These are phyloP conservation scores for Schoenoplectus tabernaemontani DNA, from an alignment of 202 grass and related monocot genomes.

Conservation along the genomic window DNA sequence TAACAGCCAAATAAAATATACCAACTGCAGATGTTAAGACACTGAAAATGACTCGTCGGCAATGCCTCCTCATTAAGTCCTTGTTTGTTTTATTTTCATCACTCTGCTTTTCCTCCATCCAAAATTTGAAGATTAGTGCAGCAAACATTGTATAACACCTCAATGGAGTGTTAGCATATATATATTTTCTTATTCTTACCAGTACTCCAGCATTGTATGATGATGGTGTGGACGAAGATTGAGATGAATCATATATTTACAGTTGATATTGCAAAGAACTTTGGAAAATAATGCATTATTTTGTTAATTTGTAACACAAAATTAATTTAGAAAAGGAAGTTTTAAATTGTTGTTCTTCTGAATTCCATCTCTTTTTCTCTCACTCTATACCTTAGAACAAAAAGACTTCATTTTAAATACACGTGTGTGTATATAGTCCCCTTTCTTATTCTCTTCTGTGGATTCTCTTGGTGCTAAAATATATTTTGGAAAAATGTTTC, in stretches of 20 bases:
- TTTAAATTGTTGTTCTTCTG: too few species aligned
- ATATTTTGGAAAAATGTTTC: too few species aligned
- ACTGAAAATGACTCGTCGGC: slow-evolving; percentile 76
- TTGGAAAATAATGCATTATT: not conserved
- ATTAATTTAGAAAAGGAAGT: too few species aligned
- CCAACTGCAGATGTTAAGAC: slow-evolving; percentile 81
- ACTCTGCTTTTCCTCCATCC: slow-evolving; percentile 29
- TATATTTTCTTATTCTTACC: not conserved
- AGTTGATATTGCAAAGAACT: not conserved
- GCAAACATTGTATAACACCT: not conserved
- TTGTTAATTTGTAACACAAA: too few species aligned
- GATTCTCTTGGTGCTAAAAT: not conserved
- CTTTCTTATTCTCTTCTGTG: not conserved
- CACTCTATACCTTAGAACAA: too few species aligned
- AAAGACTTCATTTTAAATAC: not conserved
- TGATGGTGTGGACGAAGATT: not conserved
- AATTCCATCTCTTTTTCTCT: too few species aligned
- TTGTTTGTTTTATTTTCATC: slow-evolving; percentile 38
- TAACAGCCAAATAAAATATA: slow-evolving; percentile 17
- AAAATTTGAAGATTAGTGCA: slow-evolving; percentile 18
- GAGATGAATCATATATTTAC: not conserved
- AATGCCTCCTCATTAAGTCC: slow-evolving; percentile 70
- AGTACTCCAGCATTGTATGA: not conserved
- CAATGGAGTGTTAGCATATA: not conserved
- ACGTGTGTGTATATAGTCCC: too few species aligned